Evolutionary conservation across 2,329 filamentous ascomycete species (phyloP), one percentile per base, ranked within the genome.

Genomic region (Cordyceps cateniannulata): DNA sequence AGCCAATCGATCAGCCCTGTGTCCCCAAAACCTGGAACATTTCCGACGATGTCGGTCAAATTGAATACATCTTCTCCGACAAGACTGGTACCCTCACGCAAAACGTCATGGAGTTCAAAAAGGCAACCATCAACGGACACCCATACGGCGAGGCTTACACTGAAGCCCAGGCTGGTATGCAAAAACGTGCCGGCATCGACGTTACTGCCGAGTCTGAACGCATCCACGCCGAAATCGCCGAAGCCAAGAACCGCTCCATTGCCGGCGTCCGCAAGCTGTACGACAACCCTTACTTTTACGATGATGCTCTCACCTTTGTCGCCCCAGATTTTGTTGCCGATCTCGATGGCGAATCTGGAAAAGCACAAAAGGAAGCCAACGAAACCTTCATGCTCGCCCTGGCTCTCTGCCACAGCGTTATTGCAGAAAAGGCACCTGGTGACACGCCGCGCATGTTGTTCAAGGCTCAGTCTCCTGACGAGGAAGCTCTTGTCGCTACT

Each of bases 101-200:
- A 76, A 98, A 98, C 70, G 88, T 93, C 80, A 98, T 99, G 95
- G 96, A 99, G 73, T 99, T 98, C 84, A 99, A 98, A 75, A 99
- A 99, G 75, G 92, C 89, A 60, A 96, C 93, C 0, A 88, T 99
- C 75, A 98, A 98, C 69, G 93, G 93, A n/a, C 85, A 95, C 63
- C 87, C 93, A 0, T 99, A 99, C 67, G 95, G 96, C 63, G 95
- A 99, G 76, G 95, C 95, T 0, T 99, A 97, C 70, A 99, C 96
- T 0, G 95, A 99, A 74, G 95, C 95, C 0, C 91, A 96, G 73
- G 90, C 93, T 56, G 95, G 95, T 61, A 95, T 99, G 90, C 92
- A 96, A 71, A 92, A 93, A 74, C 85, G 95, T 63, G 79, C 93
- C 73, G 95, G 95, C 53, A 83, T 96, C 55, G 87, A 98, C 69